These are phyloP conservation scores for Verticillium albo-atrum DNA, from an alignment of 2,329 filamentous ascomycete genomes.

Conservation along the genomic window DNA sequence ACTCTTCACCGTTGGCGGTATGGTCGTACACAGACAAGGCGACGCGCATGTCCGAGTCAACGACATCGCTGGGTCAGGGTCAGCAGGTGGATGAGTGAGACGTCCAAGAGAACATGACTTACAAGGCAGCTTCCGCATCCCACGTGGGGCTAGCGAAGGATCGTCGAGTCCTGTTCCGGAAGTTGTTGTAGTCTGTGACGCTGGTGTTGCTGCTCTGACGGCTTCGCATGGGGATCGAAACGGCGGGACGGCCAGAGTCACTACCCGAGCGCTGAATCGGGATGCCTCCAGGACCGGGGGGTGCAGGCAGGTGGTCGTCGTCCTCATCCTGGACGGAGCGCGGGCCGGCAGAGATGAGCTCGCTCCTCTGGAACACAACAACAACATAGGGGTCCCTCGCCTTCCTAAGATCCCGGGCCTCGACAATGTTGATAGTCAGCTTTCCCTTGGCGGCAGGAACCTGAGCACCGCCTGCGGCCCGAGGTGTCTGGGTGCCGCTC, in stretches of 20 bases:
- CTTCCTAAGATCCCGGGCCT: slow-evolving; percentile 76
- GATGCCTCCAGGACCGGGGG: slow-evolving; percentile 50
- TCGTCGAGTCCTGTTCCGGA: slow-evolving; percentile 51
- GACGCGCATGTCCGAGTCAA: slow-evolving; percentile 84
- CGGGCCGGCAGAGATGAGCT: slow-evolving; percentile 88
- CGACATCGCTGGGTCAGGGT: slow-evolving; percentile 68
- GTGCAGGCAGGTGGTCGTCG: slow-evolving; percentile 42
- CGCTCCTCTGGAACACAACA: slow-evolving; percentile 93
- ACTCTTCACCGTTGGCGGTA: slow-evolving; percentile 74
- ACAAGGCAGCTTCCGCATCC: slow-evolving; percentile 96
- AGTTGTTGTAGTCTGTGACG: slow-evolving; percentile 59
- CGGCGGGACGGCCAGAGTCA: slow-evolving; percentile 73
- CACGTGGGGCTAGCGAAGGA: slow-evolving; percentile 82
- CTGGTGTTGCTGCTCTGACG: slow-evolving; percentile 96
- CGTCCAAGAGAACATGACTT: slow-evolving; percentile 35
- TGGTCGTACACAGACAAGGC: slow-evolving; percentile 93
- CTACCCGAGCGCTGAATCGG: slow-evolving; percentile 68
- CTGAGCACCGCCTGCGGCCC: slow-evolving; percentile 49
- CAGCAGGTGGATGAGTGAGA: neutral
- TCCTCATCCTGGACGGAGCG: slow-evolving; percentile 59
- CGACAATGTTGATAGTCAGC: slow-evolving; percentile 81
- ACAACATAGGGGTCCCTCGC: slow-evolving; percentile 92
- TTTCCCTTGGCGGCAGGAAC: slow-evolving; percentile 77
- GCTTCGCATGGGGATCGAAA: slow-evolving; percentile 96
- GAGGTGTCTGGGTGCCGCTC: slow-evolving; percentile 50